A percentile compares a stretch with the other conserved stretches of the same genome.
Conservation (phyloP, 2,329 filamentous ascomycete genomes). For the Aphanocladium album region DNA sequence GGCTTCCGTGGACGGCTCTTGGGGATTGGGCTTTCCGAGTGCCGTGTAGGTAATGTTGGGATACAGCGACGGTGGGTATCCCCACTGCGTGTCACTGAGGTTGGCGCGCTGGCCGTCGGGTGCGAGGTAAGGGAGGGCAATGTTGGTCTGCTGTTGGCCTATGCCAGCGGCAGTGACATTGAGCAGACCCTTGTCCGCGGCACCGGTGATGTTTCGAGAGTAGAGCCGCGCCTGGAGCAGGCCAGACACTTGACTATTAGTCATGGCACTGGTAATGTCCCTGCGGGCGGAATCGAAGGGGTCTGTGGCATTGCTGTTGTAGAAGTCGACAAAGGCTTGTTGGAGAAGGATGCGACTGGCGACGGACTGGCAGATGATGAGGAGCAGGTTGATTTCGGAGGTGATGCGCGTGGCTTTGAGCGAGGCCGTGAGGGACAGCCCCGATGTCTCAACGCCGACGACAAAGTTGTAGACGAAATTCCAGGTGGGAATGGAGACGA, state of each 20-base stretch:
- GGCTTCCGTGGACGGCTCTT: conserved; percentile 36
- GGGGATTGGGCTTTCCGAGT: conserved; percentile 35
- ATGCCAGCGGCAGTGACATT: conserved; percentile 54
- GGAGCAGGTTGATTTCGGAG: conserved; percentile 72
- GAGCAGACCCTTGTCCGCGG: conserved; percentile 49
- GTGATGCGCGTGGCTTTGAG: conserved; percentile 80
- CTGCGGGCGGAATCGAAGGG: conserved; percentile 57
- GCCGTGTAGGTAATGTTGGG: conserved; percentile 69
- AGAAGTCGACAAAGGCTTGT: conserved; percentile 46
- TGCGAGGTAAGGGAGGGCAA: conserved; percentile 58
- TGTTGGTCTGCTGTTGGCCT: conserved; percentile 27
- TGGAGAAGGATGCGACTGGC: conserved; percentile 62
- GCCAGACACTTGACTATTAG: conserved; percentile 49
- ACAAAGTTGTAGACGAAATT: conserved; percentile 54
- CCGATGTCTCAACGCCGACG: conserved; percentile 47
- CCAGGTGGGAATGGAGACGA: conserved; percentile 77
- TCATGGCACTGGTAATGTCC: conserved; percentile 69
- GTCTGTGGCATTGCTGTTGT: conserved; percentile 47
- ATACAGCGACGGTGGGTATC: conserved; percentile 68
- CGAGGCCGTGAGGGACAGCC: conserved; percentile 73
- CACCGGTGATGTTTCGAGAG: conserved; percentile 59
- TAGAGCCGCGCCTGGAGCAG: conserved; percentile 69
- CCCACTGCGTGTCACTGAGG: conserved; percentile 57
- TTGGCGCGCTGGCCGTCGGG: conserved; percentile 53
- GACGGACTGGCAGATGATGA: conserved; percentile 69